Evolutionary conservation across 1,139 yeast species (phyloP), one percentile per base, ranked within the genome.

Genomic region (Magnusiomyces sp.): DNA sequence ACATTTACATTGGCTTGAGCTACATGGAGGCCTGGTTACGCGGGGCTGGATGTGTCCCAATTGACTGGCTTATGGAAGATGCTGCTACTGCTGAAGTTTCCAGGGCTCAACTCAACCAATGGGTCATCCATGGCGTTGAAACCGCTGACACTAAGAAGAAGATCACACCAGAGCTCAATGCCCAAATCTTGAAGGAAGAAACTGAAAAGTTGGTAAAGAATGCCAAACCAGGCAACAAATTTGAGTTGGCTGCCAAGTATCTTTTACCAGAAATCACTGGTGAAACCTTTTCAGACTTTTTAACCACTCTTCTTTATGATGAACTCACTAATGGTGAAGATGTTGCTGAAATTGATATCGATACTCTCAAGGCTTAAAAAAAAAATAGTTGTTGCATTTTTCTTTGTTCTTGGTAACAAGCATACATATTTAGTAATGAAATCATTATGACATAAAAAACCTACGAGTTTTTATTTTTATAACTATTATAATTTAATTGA

Each of bases 61-160:
- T 83, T 67, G 81, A 83, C 72, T 80, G 77, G 65, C 73, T 83
- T 69, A 83, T 83, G 90, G 90, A 83, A 71, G 90, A 83, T 63
- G 90, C 90, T 45, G 90, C 90, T 48, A 83, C 90, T 50, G 90
- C 90, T 48, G 90, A 83, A 68, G 89, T 83, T 44, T 81, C 88
- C 32, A 78, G 90, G 66, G 77, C 85, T 37, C 88, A 82, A 68
- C 74, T 83, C 59, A 80, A 84, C 77, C 88, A 83, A 67, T 83
- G 90, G 90, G 87, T 83, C 54, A 77, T 79, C 55, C 89, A 83
- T 65, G 80, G 80, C 52, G 79, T 77, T 49, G 68, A 68, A 57
- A 81, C 88, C 47, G 79, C 76, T 55, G 73, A 74, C 55, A 51
- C 56, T 5, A 67, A 69, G 51, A 82, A 83, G 56, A 68, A 65